Evolutionary conservation across 2,329 filamentous ascomycete species (phyloP).

Genomic region (Aspergillus pseudoterreus): DNA sequence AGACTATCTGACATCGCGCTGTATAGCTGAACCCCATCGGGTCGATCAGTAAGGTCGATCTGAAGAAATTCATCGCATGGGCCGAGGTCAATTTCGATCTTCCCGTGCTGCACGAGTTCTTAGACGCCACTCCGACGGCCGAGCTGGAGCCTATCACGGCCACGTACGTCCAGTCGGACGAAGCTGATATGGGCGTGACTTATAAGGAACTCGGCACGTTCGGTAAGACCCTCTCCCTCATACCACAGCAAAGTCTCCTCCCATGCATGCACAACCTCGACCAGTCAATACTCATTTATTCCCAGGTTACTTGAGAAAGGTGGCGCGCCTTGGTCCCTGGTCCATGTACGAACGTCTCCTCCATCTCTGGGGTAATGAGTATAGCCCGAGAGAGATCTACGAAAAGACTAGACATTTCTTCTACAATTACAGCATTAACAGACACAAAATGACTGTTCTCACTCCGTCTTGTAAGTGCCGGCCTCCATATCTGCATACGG

Average conservation of each 20-base stretch:
- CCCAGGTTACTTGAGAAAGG: constrained; percentile 45
- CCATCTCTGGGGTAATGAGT: constrained; percentile 45
- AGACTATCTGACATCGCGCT: constrained; percentile 1
- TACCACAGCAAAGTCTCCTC: too few species aligned
- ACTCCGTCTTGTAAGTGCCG: constrained; percentile 48
- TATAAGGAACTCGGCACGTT: constrained; percentile 54
- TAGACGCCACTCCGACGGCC: constrained; percentile 60
- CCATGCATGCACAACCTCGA: background rate
- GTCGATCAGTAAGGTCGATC: constrained; percentile 61
- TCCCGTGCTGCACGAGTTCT: constrained; percentile 63
- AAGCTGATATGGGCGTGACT: constrained; percentile 53
- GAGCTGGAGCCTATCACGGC: constrained; percentile 65
- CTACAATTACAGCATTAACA: constrained; percentile 56
- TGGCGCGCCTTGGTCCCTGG: constrained; percentile 52
- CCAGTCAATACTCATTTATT: background rate
- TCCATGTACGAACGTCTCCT: constrained; percentile 53
- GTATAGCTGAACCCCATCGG: constrained; percentile 38
- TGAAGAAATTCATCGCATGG: constrained; percentile 70
- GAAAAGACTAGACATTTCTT: constrained; percentile 46
- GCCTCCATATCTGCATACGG: too few species aligned
- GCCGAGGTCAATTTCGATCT: constrained; percentile 57
- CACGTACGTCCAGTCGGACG: constrained; percentile 57
- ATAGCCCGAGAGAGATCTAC: constrained; percentile 42
- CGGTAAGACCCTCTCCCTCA: constrained; percentile 30
- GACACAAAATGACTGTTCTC: constrained; percentile 62